Base-by-base conservation (phyloP, 106 monocot genomes). In the Platanthera zijinensis region DNA sequence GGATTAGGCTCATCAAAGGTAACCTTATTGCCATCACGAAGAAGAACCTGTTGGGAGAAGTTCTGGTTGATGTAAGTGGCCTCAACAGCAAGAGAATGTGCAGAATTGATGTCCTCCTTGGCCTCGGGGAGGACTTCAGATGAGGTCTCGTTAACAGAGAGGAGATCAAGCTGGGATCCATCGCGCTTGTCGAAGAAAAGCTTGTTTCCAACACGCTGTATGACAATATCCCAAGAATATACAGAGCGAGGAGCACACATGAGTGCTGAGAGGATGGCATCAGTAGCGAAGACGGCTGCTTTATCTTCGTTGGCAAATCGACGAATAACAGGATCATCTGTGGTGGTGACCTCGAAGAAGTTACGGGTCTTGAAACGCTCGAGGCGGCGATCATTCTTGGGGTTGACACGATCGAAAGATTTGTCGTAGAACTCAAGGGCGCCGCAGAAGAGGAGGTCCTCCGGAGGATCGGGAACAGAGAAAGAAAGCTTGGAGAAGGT, bases 161-260 rank as follows among this genome's bases (percentile, higher is more conserved):
- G 77, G 12, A 93, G 74, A 59, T 97, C 96, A 19, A 97, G 83
- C 83, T 97, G 96, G n/a, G 96, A 97, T 17, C 96, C 90, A 57
- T 97, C 96, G 28, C 96, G 87, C 85, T 97, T 97, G 80, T 97
- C 96, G 32, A 97, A 89, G 85, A 97, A 97, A 45, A 97, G 84
- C 84, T 97, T 97, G 81, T 93, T 97, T 18, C 96, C 96, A 1
- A 97, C 96, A 25, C 93, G 84, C 87, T 97, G 96, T 48, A 97
- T 80, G 39, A 97, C 86, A 25, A 97, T 84, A 74, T 97, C 96
- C 96, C 96, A 97, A 0, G 93, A 93, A 59, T 86, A 86, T 15
- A 88, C 87, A 14, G 91, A 91, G 13, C 96, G 84, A 6, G 96
- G 96, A 8, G 93, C 82, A 68, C 96, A 97, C 96, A 97, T 97